Evolutionary conservation across 441 rosid genomes (phyloP).

Genomic region (Corymbia calophylla): DNA sequence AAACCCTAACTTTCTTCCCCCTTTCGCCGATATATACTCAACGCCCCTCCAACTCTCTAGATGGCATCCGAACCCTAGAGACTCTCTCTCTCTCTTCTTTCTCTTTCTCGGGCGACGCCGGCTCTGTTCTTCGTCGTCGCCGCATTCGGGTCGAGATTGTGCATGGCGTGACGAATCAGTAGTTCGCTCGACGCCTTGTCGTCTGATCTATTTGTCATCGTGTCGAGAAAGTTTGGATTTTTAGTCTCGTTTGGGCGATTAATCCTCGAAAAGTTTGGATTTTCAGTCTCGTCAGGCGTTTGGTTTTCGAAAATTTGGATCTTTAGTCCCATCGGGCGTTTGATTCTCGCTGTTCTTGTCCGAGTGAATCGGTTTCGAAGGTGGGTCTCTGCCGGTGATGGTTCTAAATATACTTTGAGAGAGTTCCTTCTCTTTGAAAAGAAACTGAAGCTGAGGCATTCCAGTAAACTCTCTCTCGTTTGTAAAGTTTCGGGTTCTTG

Average conservation of each 20-base stretch:
- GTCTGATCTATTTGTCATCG: background rate
- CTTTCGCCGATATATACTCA: background rate
- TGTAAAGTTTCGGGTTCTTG: background rate
- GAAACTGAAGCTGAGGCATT: constrained; percentile 9
- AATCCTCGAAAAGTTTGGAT: background rate
- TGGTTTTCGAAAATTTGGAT: background rate
- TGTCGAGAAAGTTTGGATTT: background rate
- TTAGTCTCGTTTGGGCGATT: background rate
- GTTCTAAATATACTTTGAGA: constrained; percentile 21
- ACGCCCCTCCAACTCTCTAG: rapidly evolving
- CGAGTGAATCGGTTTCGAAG: background rate
- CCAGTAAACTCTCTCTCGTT: background rate
- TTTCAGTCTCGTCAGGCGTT: background rate
- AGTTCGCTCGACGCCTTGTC: background rate
- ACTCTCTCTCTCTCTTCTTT: background rate
- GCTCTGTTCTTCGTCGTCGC: background rate
- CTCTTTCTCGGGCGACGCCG: background rate
- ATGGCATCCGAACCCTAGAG: rapidly evolving
- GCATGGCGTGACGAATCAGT: background rate
- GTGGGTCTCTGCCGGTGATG: constrained; percentile 10
- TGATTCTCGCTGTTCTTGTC: background rate
- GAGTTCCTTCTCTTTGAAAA: constrained; percentile 1
- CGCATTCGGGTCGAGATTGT: background rate
- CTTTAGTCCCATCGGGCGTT: background rate
- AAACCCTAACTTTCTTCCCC: background rate